Conservation (phyloP, 2,329 filamentous ascomycete species). For the Colletotrichum falcatum region DNA sequence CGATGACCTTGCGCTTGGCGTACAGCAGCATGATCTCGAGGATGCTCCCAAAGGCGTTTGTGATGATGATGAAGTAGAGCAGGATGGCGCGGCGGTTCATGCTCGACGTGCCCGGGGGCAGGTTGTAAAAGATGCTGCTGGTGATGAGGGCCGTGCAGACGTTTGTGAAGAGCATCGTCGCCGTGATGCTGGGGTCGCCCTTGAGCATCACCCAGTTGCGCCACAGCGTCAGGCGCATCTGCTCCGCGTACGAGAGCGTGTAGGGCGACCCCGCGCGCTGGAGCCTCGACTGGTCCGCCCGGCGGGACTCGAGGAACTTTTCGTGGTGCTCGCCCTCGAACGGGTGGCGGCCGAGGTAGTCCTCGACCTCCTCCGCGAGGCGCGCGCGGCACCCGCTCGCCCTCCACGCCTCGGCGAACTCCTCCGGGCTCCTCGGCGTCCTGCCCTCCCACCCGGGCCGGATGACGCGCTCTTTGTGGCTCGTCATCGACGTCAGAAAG, state of each 20-base stretch:
- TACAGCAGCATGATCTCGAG: constrained; percentile 55
- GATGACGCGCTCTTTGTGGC: constrained; percentile 45
- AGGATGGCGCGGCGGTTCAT: constrained; percentile 61
- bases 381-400: constrained; percentile 45
- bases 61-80: constrained; percentile 65
- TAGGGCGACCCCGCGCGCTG: constrained; percentile 61
- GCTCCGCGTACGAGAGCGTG: constrained; percentile 60
- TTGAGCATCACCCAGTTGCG: constrained; percentile 54
- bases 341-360: constrained; percentile 42
- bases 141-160: constrained; percentile 63
- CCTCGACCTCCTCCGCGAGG: constrained; percentile 47
- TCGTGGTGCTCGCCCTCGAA: constrained; percentile 33
- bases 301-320: constrained; percentile 27
- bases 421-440: constrained; percentile 49
- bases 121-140: constrained; percentile 63
- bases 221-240: constrained; percentile 57
- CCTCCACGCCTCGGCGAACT: constrained; percentile 47
- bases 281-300: constrained; percentile 45
- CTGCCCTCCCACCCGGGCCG: constrained; percentile 45
- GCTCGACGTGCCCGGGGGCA: constrained; percentile 54
- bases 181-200: constrained; percentile 54
- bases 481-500: constrained; percentile 74
- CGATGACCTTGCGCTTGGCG: constrained; percentile 52
- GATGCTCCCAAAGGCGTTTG: constrained; percentile 60
- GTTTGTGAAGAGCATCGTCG: constrained; percentile 56